Conservation (phyloP, 1,284 basidiomycete genomes). For the Trichosporon sp. region DNA sequence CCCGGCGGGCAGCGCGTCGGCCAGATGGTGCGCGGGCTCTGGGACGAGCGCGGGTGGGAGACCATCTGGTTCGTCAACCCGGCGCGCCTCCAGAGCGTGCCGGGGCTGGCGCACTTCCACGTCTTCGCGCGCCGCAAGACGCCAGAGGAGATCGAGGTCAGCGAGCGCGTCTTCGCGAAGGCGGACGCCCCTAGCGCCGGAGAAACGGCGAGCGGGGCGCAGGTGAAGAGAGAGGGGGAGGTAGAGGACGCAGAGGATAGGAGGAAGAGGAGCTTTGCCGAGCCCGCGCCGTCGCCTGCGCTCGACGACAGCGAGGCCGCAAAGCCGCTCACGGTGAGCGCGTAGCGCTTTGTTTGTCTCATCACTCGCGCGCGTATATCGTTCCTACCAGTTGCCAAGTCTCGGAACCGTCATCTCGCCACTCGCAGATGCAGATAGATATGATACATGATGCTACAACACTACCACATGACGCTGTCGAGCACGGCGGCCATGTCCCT, state of each 20-base stretch:
- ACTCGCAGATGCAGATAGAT: background rate
- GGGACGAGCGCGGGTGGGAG: constrained; percentile 47
- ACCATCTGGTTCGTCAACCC: constrained; percentile 46
- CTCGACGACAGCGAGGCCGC: background rate
- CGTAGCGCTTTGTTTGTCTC: background rate
- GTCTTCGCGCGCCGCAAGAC: constrained; percentile 47
- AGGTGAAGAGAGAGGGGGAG: background rate
- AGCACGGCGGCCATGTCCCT: background rate
- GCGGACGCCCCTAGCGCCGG: too few species aligned
- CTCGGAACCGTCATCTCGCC: background rate
- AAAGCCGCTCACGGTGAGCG: background rate
- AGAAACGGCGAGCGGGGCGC: too few species aligned
- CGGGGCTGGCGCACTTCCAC: constrained; percentile 47
- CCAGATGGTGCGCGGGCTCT: constrained; percentile 43
- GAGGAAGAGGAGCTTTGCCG: background rate
- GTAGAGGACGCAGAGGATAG: background rate
- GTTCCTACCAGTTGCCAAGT: too few species aligned
- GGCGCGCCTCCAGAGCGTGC: constrained; percentile 43
- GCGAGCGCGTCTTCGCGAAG: constrained; percentile 7
- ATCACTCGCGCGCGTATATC: too few species aligned
- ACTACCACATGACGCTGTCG: background rate
- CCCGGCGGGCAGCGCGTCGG: constrained; percentile 41
- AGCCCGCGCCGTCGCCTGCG: background rate
- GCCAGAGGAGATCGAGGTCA: constrained; percentile 42
- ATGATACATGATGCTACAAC: constrained; percentile 2